phyloP scores from a whole-genome alignment of 2,329 filamentous ascomycete species.

The Thelonectria discophora region DNA sequence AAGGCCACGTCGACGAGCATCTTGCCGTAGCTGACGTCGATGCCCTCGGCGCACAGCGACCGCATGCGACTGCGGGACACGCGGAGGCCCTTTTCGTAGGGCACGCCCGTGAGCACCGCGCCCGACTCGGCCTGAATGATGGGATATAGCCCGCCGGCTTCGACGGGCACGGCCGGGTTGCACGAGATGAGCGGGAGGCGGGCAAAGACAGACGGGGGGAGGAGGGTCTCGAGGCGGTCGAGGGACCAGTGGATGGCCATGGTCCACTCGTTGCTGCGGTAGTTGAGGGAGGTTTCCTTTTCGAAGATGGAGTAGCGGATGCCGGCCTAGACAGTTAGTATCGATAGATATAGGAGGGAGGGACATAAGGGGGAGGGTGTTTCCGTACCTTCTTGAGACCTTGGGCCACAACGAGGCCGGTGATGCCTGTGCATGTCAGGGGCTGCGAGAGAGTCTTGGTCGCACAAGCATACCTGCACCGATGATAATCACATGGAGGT shows the following conservation, averaged over 20 bases:
- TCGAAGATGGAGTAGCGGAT: slow-evolving; percentile 34
- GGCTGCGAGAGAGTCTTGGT: background rate
- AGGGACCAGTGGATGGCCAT: slow-evolving; percentile 39
- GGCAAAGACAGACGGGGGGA: slow-evolving; percentile 28
- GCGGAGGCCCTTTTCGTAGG: slow-evolving; percentile 34
- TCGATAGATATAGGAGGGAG: background rate
- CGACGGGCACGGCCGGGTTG: slow-evolving; percentile 32
- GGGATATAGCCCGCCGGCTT: slow-evolving; percentile 33
- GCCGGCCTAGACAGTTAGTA: slow-evolving; percentile 14
- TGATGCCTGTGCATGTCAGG: slow-evolving; percentile 24
- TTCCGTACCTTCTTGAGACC: slow-evolving; percentile 28
- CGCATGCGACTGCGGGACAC: slow-evolving; percentile 36
- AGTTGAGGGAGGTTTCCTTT: slow-evolving; percentile 32
- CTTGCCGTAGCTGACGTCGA: slow-evolving; percentile 34
- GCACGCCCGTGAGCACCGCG: slow-evolving; percentile 29
- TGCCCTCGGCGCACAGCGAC: slow-evolving; percentile 29
- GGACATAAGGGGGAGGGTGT: background rate
- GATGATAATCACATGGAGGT: slow-evolving; percentile 33
- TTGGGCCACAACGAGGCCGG: slow-evolving; percentile 32
- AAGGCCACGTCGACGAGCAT: slow-evolving; percentile 32
- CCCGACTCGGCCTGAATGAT: slow-evolving; percentile 38
- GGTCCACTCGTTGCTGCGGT: slow-evolving; percentile 39
- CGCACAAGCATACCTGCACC: slow-evolving; percentile 25
- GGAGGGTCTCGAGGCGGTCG: slow-evolving; percentile 27
- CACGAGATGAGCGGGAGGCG: slow-evolving; percentile 33